These are phyloP conservation scores for Tuber aestivum DNA, from an alignment of 495 filamentous ascomycete genomes.

Conservation along the genomic window DNA sequence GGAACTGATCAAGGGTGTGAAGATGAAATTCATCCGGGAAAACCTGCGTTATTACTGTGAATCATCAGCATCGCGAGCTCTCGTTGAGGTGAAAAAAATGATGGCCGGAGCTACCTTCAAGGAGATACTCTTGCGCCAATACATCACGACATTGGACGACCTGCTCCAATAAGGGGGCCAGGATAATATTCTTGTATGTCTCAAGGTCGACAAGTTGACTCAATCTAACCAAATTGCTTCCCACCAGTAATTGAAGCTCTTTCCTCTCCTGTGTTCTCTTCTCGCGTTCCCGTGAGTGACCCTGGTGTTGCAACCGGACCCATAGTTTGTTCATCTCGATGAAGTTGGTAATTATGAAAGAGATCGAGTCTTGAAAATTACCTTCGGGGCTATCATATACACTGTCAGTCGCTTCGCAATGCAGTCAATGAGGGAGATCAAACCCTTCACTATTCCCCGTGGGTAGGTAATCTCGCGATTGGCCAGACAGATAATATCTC, in stretches of 20 bases:
- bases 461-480: conserved; percentile 83
- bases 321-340: conserved; percentile 99
- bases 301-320: conserved; percentile 95
- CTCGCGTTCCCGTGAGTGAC: conserved; percentile 89
- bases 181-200: conserved; percentile 81
- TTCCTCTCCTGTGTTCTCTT: conserved; percentile 87
- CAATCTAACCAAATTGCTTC: conserved; percentile 87
- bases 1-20: conserved; percentile 87
- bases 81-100: background rate
- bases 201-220: conserved; percentile 95
- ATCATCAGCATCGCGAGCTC: conserved; percentile 36
- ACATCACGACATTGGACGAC: conserved; percentile 97
- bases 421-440: conserved; percentile 23
- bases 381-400: conserved; percentile 69
- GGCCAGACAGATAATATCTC: conserved; percentile 89
- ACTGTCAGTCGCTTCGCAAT: conserved; percentile 17
- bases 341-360: conserved; percentile 95
- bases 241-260: conserved; percentile 89
- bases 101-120: conserved; percentile 59
- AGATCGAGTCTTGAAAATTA: conserved; percentile 94
- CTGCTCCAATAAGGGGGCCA: conserved; percentile 85
- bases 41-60: conserved; percentile 87
- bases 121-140: conserved; percentile 89
- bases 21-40: conserved; percentile 98
- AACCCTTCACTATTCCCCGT: conserved; percentile 69